Evolutionary conservation across 495 filamentous ascomycete species (phyloP), one percentile per base, ranked within the genome.

Genomic region (Podospora fimiseda): DNA sequence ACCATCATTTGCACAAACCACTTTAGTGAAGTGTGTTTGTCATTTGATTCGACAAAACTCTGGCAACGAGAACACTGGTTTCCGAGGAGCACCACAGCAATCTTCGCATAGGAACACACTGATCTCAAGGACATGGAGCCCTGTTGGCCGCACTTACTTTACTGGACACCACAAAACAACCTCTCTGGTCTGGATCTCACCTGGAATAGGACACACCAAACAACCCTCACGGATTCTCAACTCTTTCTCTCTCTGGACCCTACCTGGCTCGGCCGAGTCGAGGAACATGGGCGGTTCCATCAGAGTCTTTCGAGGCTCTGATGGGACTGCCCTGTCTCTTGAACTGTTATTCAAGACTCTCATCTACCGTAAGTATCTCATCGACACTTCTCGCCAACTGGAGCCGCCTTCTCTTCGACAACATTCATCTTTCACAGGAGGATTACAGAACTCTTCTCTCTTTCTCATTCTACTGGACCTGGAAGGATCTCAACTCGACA

Each of bases 1-100:
- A 43, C 23, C 48, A 18, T 23, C 18, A 42, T 21, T 33, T 15
- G 13, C 11, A 40, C 38, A 44, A 49, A 43, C 19, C 20, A 23
- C 64, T 53, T 64, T 46, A 62, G 64, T 67, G 61, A 60, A 60
- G 60, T 40, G 16, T 50, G 51, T 49, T 9, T 15, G 16, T 51
- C 27, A 11, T 11, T 33, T 33, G 27, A 33, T 33, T 33, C 11
- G 27, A 33, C 11, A 5, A 33, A 6, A 6, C 27, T 6, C 27
- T 33, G 27, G 27, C 27, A 33, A 33, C 27, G 27, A 33, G 27
- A n/a, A 33, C 27, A 33, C 27, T 33, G 27, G 27, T 33, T 33
- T 33, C 27, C 27, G 27, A 33, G 27, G 27, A 33, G 27, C 27
- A 33, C 11, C 27, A 33, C 27, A 33, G 27, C 27, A 33, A 33